Conservation (phyloP, 345 rosid species). For the Euphorbia lathyris region DNA sequence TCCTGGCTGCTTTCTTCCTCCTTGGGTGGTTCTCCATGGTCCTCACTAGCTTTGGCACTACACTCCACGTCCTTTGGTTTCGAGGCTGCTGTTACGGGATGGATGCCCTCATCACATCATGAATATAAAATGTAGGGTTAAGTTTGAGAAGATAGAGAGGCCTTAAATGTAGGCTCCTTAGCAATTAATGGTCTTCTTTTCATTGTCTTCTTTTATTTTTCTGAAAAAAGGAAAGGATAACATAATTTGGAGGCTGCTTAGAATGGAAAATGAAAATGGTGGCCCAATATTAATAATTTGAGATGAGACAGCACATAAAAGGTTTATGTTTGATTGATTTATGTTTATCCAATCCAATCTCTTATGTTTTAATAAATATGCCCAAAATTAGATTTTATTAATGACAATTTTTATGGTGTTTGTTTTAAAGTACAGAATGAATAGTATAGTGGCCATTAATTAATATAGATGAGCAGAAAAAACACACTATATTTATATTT, state of each 20-base stretch:
- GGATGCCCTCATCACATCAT: too few relatives aligned
- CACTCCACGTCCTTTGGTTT: too few relatives aligned
- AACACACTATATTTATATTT: background rate
- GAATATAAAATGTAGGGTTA: too few relatives aligned
- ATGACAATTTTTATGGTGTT: too few relatives aligned
- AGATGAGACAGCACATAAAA: background rate
- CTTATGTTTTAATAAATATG: background rate
- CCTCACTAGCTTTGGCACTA: too few relatives aligned
- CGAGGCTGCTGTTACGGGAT: too few relatives aligned
- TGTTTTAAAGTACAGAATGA: background rate
- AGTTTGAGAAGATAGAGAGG: background rate
- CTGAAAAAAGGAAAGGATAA: background rate
- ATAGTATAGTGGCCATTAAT: background rate
- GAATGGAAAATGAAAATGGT: background rate
- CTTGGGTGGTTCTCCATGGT: too few relatives aligned
- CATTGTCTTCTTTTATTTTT: background rate
- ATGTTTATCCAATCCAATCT: too few relatives aligned
- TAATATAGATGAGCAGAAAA: background rate
- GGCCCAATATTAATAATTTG: background rate
- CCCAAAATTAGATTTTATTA: background rate
- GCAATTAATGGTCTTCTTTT: background rate
- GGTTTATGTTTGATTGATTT: background rate
- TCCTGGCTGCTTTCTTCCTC: too few relatives aligned
- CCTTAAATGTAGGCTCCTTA: background rate
- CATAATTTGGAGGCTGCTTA: background rate